Percentiles rank a stretch among this genome's conserved stretches.
Conservation (phyloP, 352 stramenopile species). For the Pythium coloratum region DNA sequence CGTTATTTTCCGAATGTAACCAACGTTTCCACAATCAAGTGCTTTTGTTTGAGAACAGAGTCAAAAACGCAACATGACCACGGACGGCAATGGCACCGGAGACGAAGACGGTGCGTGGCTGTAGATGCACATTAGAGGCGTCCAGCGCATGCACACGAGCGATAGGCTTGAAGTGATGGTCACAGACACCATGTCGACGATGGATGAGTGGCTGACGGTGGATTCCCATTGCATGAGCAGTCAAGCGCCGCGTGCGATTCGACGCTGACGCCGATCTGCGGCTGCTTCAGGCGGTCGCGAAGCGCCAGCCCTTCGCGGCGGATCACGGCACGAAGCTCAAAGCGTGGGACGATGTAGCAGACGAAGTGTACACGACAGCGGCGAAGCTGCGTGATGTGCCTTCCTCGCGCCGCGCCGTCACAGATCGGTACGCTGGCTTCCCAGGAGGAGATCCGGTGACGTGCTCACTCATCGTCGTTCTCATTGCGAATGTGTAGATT, state of each 20-base stretch:
- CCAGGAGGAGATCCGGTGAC: too few relatives aligned
- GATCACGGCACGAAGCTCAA: constrained; percentile 53
- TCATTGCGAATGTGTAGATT: constrained; percentile 24
- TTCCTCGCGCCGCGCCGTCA: constrained; percentile 40
- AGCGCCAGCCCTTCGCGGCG: constrained; percentile 44
- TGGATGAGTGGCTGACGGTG: background rate
- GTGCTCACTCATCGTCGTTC: constrained; percentile 1
- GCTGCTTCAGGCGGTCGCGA: constrained; percentile 42
- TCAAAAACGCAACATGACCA: constrained; percentile 6
- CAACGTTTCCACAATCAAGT: constrained; percentile 9
- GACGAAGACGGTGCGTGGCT: constrained; percentile 24
- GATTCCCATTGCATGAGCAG: background rate
- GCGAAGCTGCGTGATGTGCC: constrained; percentile 32
- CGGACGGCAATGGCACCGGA: constrained; percentile 1
- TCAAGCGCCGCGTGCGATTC: constrained; percentile 38
- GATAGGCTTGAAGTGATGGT: background rate
- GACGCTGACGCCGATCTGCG: constrained; percentile 42
- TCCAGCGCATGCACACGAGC: background rate
- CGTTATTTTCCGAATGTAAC: constrained; percentile 27
- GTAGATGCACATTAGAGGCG: background rate
- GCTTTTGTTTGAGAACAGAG: background rate
- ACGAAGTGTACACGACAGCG: constrained; percentile 35
- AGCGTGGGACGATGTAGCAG: constrained; percentile 50
- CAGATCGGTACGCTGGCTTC: constrained; percentile 31
- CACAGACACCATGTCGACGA: background rate